These are phyloP conservation scores for Selaginella moellendorffii DNA, from an alignment of 75 land plant species.

Conservation along the genomic window DNA sequence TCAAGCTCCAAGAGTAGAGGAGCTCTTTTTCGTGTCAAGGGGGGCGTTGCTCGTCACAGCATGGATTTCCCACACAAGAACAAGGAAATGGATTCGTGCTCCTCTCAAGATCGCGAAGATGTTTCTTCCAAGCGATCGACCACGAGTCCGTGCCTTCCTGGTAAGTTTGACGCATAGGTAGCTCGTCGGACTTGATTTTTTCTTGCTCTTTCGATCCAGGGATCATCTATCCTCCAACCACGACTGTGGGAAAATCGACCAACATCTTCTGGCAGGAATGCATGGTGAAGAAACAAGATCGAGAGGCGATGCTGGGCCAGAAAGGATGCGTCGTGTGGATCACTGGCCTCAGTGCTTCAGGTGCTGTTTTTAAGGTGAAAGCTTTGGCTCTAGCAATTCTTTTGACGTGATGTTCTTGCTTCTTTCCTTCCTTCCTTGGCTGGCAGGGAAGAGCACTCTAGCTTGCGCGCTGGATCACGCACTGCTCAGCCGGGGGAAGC, in stretches of 20 bases:
- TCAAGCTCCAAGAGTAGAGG: too few relatives aligned
- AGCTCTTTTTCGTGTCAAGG: too few relatives aligned
- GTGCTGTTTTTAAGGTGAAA: slow-evolving; percentile 15
- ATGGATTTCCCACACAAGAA: too few relatives aligned
- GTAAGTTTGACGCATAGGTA: too few relatives aligned
- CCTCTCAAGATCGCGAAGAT: too few relatives aligned
- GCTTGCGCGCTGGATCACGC: slow-evolving; percentile 59
- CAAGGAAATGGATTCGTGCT: too few relatives aligned
- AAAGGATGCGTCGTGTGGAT: slow-evolving; percentile 93
- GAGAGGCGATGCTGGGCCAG: slow-evolving; percentile 61
- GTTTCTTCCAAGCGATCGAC: too few relatives aligned
- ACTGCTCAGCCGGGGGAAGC: slow-evolving; percentile 43
- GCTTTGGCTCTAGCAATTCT: neutral
- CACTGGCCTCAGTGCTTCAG: slow-evolving; percentile 95
- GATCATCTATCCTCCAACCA: slow-evolving; percentile 15
- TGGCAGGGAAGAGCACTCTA: slow-evolving; percentile 72
- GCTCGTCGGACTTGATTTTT: too few relatives aligned
- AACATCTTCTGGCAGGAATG: slow-evolving; percentile 84
- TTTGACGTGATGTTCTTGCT: neutral
- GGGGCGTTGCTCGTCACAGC: too few relatives aligned
- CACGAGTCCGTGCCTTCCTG: too few relatives aligned
- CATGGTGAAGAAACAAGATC: slow-evolving; percentile 41
- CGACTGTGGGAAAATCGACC: slow-evolving; percentile 39
- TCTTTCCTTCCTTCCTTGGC: neutral
- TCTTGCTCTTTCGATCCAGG: too few relatives aligned